Percentiles rank a stretch among this genome's conserved stretches.
Evolutionary conservation across 2,329 filamentous ascomycete genomes (phyloP).

Genomic region (Aquanectria penicillioides): DNA sequence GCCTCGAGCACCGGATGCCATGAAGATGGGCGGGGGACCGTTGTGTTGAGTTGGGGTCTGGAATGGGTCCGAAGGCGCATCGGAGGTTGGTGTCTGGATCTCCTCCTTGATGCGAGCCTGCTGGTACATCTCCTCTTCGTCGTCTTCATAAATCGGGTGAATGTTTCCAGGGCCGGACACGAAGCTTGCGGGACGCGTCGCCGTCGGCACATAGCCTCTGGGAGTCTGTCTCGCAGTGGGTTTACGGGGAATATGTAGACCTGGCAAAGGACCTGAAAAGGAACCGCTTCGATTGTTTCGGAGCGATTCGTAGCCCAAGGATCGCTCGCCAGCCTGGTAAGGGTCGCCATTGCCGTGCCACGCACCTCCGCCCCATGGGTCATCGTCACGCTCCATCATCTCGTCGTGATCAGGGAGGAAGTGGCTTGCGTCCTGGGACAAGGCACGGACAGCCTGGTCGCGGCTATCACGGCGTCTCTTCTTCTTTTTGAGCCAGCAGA

Average conservation of each 20-base stretch:
- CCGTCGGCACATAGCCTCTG: conserved; percentile 47
- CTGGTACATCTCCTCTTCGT: conserved; percentile 58
- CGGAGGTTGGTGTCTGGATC: conserved; percentile 49
- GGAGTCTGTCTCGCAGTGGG: conserved; percentile 43
- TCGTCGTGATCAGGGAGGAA: conserved; percentile 58
- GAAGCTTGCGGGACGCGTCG: conserved; percentile 42
- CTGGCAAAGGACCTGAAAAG: conserved; percentile 28
- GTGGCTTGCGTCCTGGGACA: conserved; percentile 60
- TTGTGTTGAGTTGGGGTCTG: conserved; percentile 51
- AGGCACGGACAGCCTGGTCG: conserved; percentile 58
- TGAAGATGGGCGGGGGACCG: conserved; percentile 32
- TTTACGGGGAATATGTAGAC: conserved; percentile 47
- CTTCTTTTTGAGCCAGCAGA: conserved; percentile 60
- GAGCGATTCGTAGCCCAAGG: conserved; percentile 62
- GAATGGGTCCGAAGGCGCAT: conserved; percentile 60
- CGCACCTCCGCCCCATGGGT: conserved; percentile 41
- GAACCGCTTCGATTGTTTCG: conserved; percentile 44
- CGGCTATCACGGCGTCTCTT: conserved; percentile 48
- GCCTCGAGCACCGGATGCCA: conserved; percentile 45
- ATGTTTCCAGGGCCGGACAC: conserved; percentile 54
- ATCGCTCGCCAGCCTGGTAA: conserved; percentile 53
- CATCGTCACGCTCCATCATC: conserved; percentile 55
- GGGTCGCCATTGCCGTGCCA: conserved; percentile 62
- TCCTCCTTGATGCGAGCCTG: conserved; percentile 34
- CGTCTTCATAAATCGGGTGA: conserved; percentile 68